A percentile compares a stretch with the other conserved stretches of the same genome.
These are phyloP conservation scores for Didymella pinodella DNA, from an alignment of 2,329 filamentous ascomycete genomes.

Conservation along the genomic window DNA sequence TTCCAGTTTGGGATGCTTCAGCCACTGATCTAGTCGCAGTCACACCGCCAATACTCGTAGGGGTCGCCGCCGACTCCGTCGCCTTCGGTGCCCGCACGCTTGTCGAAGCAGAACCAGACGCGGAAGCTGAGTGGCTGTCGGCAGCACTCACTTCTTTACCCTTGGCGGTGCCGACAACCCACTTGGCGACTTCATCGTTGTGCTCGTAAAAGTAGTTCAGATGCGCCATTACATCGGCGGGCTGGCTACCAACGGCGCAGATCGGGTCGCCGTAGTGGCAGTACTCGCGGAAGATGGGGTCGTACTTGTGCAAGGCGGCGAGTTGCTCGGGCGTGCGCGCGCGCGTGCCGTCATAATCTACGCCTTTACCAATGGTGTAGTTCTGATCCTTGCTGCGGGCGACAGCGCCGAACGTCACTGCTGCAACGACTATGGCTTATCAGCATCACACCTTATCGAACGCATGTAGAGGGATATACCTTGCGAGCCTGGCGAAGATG, in stretches of 20 bases:
- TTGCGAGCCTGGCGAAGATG: slow-evolving; percentile 29
- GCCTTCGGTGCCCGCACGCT: slow-evolving; percentile 10
- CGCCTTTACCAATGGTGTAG: slow-evolving; percentile 36
- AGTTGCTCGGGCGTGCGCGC: slow-evolving; percentile 33
- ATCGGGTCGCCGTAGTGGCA: slow-evolving; percentile 69
- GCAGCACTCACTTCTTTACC: slow-evolving; percentile 22
- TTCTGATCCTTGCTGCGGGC: slow-evolving; percentile 32
- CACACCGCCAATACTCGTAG: slow-evolving; percentile 5
- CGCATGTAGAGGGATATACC: slow-evolving; percentile 18
- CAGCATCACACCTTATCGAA: slow-evolving; percentile 2
- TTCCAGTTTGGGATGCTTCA: slow-evolving; percentile 21
- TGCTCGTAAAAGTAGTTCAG: slow-evolving; percentile 62
- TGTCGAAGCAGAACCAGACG: slow-evolving; percentile 9
- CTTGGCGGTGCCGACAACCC: slow-evolving; percentile 30
- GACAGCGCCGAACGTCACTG: slow-evolving; percentile 39
- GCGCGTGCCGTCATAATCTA: slow-evolving; percentile 32
- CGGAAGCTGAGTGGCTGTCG: slow-evolving; percentile 16
- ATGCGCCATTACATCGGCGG: slow-evolving; percentile 63
- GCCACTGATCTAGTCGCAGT: slow-evolving; percentile 22
- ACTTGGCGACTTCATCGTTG: slow-evolving; percentile 34
- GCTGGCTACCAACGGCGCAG: slow-evolving; percentile 63
- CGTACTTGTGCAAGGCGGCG: slow-evolving; percentile 27
- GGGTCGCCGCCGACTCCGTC: slow-evolving; percentile 7
- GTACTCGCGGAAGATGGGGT: slow-evolving; percentile 64
- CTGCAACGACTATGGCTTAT: slow-evolving; percentile 32